Percentiles rank a stretch among this genome's conserved stretches.
Evolutionary conservation across 495 filamentous ascomycete species (phyloP).

Genomic region (Hyaloscypha bicolor): DNA sequence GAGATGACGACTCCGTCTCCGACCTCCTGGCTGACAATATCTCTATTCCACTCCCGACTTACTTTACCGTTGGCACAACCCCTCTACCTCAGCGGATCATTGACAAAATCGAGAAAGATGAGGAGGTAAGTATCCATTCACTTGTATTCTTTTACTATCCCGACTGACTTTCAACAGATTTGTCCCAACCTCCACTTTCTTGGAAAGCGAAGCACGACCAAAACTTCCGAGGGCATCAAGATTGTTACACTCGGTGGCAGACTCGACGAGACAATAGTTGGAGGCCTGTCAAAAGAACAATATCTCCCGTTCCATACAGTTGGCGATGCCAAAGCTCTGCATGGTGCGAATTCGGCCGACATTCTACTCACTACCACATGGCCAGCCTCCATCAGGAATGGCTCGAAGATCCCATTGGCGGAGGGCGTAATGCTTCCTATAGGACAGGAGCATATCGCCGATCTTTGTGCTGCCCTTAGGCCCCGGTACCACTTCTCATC

Average conservation of each 20-base stretch:
- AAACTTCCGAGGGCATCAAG: conserved; percentile 85
- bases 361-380: conserved; percentile 85
- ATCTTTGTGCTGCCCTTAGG: conserved; percentile 73
- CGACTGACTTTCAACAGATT: conserved; percentile 48
- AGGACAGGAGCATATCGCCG: conserved; percentile 57
- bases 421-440: conserved; percentile 43
- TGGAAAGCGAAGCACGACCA: conserved; percentile 79
- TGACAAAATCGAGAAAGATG: conserved; percentile 68
- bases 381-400: conserved; percentile 69
- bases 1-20: conserved; percentile 59
- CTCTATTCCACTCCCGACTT: conserved; percentile 74
- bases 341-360: conserved; percentile 75
- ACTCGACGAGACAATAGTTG: conserved; percentile 54
- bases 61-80: conserved; percentile 76
- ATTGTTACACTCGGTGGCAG: conserved; percentile 80
- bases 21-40: conserved; percentile 72
- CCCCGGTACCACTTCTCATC: conserved; percentile 87
- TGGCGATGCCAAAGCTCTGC: conserved; percentile 72
- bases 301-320: conserved; percentile 69
- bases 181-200: conserved; percentile 88
- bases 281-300: conserved; percentile 60
- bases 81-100: conserved; percentile 68
- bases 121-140: conserved; percentile 54
- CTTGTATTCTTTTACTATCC: background rate
- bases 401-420: conserved; percentile 57